phyloP scores from a whole-genome alignment of 192 early-diverging fungal species.

The Rhizophagus clarus region DNA sequence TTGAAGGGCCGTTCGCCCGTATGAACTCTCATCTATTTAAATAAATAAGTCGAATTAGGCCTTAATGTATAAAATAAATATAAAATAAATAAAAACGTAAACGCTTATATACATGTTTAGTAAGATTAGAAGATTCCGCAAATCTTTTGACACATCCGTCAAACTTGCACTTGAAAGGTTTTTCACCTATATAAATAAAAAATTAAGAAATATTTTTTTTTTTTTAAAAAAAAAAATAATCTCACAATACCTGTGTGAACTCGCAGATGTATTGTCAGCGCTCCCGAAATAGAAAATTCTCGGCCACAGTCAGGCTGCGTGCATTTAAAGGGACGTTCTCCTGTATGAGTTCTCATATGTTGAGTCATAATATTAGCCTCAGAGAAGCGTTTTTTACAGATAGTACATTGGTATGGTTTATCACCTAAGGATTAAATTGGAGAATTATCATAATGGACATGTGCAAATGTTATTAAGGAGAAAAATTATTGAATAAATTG shows the following conservation, averaged over 20 bases:
- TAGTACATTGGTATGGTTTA: slow-evolving; percentile 77
- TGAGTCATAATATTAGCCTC: slow-evolving; percentile 79
- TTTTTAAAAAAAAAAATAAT: neutral
- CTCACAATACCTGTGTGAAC: slow-evolving; percentile 56
- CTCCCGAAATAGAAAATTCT: slow-evolving; percentile 68
- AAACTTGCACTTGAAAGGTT: slow-evolving; percentile 55
- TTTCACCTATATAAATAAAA: slow-evolving; percentile 39
- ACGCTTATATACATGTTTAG: slow-evolving; percentile 49
- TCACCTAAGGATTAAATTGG: slow-evolving; percentile 55
- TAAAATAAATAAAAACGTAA: no score
- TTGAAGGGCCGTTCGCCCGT: slow-evolving; percentile 72
- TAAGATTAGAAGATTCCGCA: slow-evolving; percentile 58
- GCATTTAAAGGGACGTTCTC: slow-evolving; percentile 74
- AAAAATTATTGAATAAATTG: neutral
- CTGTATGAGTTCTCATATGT: slow-evolving; percentile 78
- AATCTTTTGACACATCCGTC: slow-evolving; percentile 58
- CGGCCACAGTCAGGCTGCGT: slow-evolving; percentile 62
- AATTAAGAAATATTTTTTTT: neutral
- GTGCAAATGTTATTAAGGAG: neutral
- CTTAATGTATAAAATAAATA: no score
- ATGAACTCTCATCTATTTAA: slow-evolving; percentile 53
- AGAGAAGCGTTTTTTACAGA: slow-evolving; percentile 79
- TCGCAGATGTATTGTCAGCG: slow-evolving; percentile 69
- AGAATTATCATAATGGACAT: neutral
- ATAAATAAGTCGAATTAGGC: neutral